Conservation (phyloP, 208 protist genomes). For the Herpetomonas tarakana region DNA sequence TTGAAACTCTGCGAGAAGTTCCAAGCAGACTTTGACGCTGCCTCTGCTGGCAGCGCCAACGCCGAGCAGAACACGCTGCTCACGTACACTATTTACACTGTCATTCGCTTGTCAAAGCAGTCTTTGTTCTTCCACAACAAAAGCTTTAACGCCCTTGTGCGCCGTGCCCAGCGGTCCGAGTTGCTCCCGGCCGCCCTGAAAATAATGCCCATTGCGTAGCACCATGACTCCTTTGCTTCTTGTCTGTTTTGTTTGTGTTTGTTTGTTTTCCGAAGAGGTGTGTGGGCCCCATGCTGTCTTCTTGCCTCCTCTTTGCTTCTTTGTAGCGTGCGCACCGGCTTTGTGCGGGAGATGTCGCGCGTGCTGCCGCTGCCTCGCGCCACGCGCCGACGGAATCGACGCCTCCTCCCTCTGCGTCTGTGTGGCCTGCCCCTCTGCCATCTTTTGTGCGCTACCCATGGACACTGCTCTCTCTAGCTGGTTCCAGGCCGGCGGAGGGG, state of each 20-base stretch:
- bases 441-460: too few relatives aligned
- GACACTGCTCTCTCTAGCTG: too few relatives aligned
- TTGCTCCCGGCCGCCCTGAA: slow-evolving; percentile 2
- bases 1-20: slow-evolving; percentile 36
- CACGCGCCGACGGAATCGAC: too few relatives aligned
- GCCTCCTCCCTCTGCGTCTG: too few relatives aligned
- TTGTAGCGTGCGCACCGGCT: too few relatives aligned
- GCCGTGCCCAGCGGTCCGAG: background rate
- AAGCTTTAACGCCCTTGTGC: background rate
- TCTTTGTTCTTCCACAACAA: slow-evolving; percentile 2
- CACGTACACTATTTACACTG: slow-evolving; percentile 33
- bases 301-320: too few relatives aligned
- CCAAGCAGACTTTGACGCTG: slow-evolving; percentile 27
- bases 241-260: background rate
- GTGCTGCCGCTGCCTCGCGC: too few relatives aligned
- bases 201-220: slow-evolving; percentile 4
- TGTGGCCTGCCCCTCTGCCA: too few relatives aligned
- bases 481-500: too few relatives aligned
- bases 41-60: slow-evolving; percentile 4
- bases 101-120: slow-evolving; percentile 25
- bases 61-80: slow-evolving; percentile 26
- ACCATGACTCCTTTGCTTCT: background rate
- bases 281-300: too few relatives aligned
- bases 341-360: too few relatives aligned
- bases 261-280: background rate